Evolutionary conservation across 164 flowering plant genomes (phyloP).

Genomic region (Echeveria elegans): DNA sequence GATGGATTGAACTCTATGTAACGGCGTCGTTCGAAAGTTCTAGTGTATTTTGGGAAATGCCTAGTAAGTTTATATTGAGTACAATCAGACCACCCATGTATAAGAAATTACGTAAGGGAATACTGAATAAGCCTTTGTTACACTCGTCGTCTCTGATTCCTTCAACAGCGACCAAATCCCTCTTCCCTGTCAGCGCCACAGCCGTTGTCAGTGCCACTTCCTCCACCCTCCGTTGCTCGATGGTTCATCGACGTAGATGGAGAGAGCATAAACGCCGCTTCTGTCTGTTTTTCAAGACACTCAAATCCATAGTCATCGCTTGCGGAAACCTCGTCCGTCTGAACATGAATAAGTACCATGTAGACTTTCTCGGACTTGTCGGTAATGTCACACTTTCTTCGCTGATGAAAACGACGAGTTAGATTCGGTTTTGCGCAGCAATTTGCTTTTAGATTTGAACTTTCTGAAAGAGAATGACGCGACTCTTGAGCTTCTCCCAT

Average conservation of each 20-base stretch:
- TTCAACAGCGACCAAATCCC: constrained; percentile 5
- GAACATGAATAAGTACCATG: constrained; percentile 2
- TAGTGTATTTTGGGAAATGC: no score
- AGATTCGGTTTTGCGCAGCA: not conserved
- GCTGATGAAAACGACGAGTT: not conserved
- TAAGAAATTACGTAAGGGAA: no score
- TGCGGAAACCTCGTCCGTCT: not conserved
- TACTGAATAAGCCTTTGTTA: no score
- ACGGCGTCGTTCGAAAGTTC: no score
- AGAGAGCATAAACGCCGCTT: not conserved
- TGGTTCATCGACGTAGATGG: not conserved
- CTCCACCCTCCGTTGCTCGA: not conserved
- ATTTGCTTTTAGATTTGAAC: not conserved
- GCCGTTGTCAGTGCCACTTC: constrained; percentile 1
- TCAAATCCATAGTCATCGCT: not conserved
- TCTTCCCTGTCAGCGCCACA: no score
- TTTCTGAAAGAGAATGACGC: constrained; percentile 2
- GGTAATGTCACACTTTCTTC: not conserved
- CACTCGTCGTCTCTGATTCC: not conserved
- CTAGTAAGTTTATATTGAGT: no score
- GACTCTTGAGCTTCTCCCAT: not conserved
- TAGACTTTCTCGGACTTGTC: not conserved
- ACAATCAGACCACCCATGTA: no score
- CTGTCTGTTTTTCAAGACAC: not conserved
- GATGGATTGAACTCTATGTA: no score